Evolutionary conservation across 2,329 filamentous ascomycete species (phyloP), one percentile per base, ranked within the genome.

Genomic region (Aspergillus novoparasiticus): DNA sequence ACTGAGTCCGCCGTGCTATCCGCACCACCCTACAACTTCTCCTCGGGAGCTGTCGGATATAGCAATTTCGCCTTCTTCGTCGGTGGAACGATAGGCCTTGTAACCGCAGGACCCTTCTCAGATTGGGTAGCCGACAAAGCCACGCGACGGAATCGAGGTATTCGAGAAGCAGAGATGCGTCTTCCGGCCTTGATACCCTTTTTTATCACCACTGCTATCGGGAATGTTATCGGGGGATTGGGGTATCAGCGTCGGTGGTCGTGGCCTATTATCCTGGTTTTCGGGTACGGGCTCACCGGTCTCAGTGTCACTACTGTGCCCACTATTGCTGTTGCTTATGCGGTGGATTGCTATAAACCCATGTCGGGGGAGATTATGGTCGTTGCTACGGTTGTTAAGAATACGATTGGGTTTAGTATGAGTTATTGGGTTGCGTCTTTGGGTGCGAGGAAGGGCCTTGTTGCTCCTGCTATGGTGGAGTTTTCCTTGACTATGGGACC

Each of bases 321-420:
- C 0, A 82, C 83, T 14, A 89, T 90, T 61, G 81, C 79, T 5
- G 87, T 69, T 53, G 78, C 76, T 79, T 89, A 89, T 69, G 85
- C 86, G 0, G 83, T 89, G 19, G 87, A 90, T 72, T 84, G 82
- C 61, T 89, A 90, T 74, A 89, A 89, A 75, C 85, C 87, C 0
- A 84, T 89, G 2, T 82, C 86, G 0, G 86, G 87, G 3, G 82
- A 81, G 3, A 76, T 89, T 55, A 86, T 89, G 71, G 86, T 89
- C 0, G 79, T 83, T 9, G 84, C 87, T 66, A 89, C 86, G 58
- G 85, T 89, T 53, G 87, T 87, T 69, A 89, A 89, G 78, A 89
- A 89, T 61, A 60, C 88, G 0, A 88, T 85, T 85, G 86, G 87
- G 1, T 89, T 87, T 71, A 86, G 86, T 0, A 85, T 88, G 66